Conservation (phyloP, 2,329 filamentous ascomycete species). For the Ophiostoma australiae region DNA sequence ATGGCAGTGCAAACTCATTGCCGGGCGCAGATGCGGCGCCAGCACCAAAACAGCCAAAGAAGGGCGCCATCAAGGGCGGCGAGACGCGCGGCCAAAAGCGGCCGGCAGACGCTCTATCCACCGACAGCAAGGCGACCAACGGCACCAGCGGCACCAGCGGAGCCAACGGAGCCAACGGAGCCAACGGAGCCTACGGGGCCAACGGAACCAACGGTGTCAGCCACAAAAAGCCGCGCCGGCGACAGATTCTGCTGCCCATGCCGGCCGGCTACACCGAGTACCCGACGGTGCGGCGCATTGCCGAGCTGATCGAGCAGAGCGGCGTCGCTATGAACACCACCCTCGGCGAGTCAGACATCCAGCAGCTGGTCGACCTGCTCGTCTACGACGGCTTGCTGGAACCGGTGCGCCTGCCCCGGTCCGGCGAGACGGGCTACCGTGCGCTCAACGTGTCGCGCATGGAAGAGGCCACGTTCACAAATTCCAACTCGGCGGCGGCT, state of each 20-base stretch:
- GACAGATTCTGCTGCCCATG: conserved; percentile 46
- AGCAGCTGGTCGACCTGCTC: conserved; percentile 81
- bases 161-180: conserved; percentile 10
- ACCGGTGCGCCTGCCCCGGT: conserved; percentile 43
- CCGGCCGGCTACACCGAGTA: conserved; percentile 69
- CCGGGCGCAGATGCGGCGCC: not conserved
- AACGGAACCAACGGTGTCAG: conserved; percentile 17
- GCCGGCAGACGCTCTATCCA: conserved; percentile 44
- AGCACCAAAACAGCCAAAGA: conserved; percentile 36
- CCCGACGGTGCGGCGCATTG: conserved; percentile 74
- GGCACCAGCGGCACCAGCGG: conserved; percentile 19
- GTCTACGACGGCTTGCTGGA: conserved; percentile 84
- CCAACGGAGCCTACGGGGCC: conserved; percentile 6
- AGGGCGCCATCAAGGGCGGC: conserved; percentile 40
- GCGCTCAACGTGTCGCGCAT: conserved; percentile 47
- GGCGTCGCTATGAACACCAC: conserved; percentile 69
- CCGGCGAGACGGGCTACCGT: conserved; percentile 47
- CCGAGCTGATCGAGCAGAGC: conserved; percentile 63
- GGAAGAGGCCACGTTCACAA: conserved; percentile 32
- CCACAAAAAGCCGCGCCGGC: conserved; percentile 27
- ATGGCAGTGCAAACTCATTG: not conserved
- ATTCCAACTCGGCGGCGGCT: not conserved
- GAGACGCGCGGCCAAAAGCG: conserved; percentile 44
- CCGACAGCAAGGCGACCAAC: conserved; percentile 20
- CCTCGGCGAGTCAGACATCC: conserved; percentile 68